Evolutionary conservation across 805 yeast genomes (phyloP).

Genomic region (Pichia nanzhaoensis): DNA sequence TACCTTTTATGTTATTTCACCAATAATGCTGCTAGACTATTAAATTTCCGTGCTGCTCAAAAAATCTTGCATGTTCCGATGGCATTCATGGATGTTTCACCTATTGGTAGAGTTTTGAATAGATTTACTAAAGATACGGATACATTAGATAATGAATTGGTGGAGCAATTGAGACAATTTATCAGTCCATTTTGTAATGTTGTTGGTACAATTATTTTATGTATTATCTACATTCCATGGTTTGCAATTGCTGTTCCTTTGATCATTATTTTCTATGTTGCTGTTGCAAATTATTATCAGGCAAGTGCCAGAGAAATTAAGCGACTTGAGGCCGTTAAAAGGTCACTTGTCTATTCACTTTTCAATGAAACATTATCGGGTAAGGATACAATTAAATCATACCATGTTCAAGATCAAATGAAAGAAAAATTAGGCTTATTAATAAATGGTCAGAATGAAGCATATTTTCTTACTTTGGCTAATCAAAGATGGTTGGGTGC

Average conservation of each 20-base stretch:
- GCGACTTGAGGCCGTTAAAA: conserved; percentile 63
- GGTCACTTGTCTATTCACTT: conserved; percentile 65
- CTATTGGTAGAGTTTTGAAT: conserved; percentile 80
- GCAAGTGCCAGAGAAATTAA: conserved; percentile 71
- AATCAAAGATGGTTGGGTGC: conserved; percentile 61
- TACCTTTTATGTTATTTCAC: conserved; percentile 42
- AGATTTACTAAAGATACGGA: conserved; percentile 87
- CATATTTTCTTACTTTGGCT: conserved; percentile 50
- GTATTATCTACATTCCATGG: conserved; percentile 69
- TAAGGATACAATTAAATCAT: conserved; percentile 57
- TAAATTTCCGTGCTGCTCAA: conserved; percentile 46
- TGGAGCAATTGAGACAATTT: conserved; percentile 61
- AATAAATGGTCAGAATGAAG: conserved; percentile 61
- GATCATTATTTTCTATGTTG: conserved; percentile 38
- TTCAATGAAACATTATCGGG: conserved; percentile 68
- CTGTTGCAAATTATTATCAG: conserved; percentile 52
- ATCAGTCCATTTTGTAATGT: conserved; percentile 47
- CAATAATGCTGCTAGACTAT: conserved; percentile 45
- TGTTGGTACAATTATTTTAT: conserved; percentile 56
- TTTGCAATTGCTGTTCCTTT: conserved; percentile 63
- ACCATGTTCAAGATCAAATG: conserved; percentile 37
- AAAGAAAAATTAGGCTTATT: conserved; percentile 36
- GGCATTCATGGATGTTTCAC: conserved; percentile 79
- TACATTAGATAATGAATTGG: conserved; percentile 70
- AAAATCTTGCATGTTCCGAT: conserved; percentile 70